phyloP scores from a whole-genome alignment of 306 rosid genomes.

The Glycine latifolia region DNA sequence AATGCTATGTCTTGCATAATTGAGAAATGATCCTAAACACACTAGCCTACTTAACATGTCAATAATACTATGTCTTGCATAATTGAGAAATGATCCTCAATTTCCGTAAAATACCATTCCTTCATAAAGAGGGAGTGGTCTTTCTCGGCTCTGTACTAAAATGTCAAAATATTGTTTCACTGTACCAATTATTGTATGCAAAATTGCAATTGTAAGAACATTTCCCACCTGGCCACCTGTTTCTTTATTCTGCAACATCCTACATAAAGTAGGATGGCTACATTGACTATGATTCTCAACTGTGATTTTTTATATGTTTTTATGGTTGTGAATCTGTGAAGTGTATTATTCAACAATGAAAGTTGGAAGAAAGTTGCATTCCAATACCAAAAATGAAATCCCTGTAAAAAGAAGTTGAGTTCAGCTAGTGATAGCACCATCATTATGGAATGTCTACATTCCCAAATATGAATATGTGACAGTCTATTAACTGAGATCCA shows the following conservation, averaged over 20 bases:
- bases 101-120: conserved; percentile 6
- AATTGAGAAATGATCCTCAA: conserved; percentile 4
- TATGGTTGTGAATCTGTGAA: conserved; percentile 10
- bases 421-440: too few species aligned
- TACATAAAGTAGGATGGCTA: neutral
- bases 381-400: too few species aligned
- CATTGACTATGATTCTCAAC: neutral
- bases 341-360: neutral
- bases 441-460: too few species aligned
- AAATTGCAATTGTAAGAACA: neutral
- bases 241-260: conserved; percentile 1
- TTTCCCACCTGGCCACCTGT: neutral
- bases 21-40: neutral
- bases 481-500: too few species aligned
- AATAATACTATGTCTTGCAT: neutral
- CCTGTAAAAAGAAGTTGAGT: too few species aligned
- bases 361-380: neutral
- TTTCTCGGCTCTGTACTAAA: neutral
- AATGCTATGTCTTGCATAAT: conserved; percentile 6
- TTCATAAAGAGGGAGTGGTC: neutral
- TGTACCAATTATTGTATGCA: neutral
- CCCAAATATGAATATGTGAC: too few species aligned
- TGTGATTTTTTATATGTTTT: neutral
- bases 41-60: neutral
- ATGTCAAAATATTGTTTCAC: neutral